Evolutionary conservation across 148 eudicot species (phyloP), one percentile per base, ranked within the genome.

Genomic region (Silene latifolia): DNA sequence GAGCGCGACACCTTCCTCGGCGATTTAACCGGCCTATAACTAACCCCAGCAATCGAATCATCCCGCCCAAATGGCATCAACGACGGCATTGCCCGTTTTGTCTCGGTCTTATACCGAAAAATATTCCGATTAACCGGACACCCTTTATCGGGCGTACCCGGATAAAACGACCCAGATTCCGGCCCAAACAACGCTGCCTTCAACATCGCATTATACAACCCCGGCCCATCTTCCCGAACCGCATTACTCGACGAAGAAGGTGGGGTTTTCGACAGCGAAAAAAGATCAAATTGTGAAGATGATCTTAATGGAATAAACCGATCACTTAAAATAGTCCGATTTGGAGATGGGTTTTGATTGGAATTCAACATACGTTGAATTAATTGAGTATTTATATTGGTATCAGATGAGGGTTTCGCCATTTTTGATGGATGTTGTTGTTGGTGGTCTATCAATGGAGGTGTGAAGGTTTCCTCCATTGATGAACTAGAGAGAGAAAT

Each of bases 241-340:
- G 75, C 78, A 24, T 82, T 60, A n/a, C 68, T 67, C 21, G 78
- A 63, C 57, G 72, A 9, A 78, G 80, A 0, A 0, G 74, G 5
- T 1, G 27, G 46, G 32, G 5, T n/a, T 19, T 44, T 44, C 3
- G 87, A 77, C 24, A 91, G 71, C 44, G 85, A 66, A 66, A 91
- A 94, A 20, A 94, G 87, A 17, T 88, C 76, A 71, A 91, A 94
- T 74, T 94, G 90, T 0, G 98, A 94, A 0, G 87, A 83, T 20
- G 91, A 81, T 66, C 98, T 85, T 6, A 85, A 80, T 0, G 98
- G 98, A 14, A 94, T 94, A 81, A 94, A 93, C 0, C 98, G 86
- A 67, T 93, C 98, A 64, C 90, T 80, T 73, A 80, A 82, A 72
- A 93, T 93, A 1, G 94, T 69, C 19, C 97, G 83, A 12, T 94